Evolutionary conservation across 495 filamentous ascomycete species (phyloP).

Genomic region (Trichoderma gamsii): DNA sequence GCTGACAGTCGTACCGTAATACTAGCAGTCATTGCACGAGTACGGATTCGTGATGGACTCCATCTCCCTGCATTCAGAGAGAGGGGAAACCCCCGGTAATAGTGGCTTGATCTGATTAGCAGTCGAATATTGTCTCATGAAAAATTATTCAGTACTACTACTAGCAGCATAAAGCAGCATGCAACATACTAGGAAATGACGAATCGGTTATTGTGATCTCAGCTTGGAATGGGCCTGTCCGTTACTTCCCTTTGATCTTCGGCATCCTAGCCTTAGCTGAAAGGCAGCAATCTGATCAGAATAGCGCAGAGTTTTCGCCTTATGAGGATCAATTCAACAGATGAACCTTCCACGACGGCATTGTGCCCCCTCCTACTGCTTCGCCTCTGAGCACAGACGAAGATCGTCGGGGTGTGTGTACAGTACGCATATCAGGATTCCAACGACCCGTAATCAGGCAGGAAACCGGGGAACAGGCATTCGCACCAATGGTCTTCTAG

Average conservation of each 20-base stretch:
- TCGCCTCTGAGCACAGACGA: not conserved
- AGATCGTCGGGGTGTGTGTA: no score
- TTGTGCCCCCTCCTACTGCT: not conserved
- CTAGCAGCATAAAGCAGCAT: not conserved
- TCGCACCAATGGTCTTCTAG: no score
- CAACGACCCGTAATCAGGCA: no score
- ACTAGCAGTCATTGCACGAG: no score
- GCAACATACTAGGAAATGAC: not conserved
- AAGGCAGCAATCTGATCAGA: not conserved
- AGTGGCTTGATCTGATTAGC: not conserved
- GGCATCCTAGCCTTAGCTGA: not conserved
- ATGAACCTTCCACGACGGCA: not conserved
- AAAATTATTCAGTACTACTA: not conserved
- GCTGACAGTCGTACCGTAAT: no score
- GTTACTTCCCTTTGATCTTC: not conserved
- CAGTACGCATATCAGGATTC: no score
- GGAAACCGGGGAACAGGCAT: not conserved
- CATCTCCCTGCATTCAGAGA: no score
- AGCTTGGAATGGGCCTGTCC: not conserved
- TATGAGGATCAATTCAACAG: not conserved
- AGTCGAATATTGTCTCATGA: not conserved
- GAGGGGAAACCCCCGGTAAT: not conserved
- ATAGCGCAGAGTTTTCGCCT: not conserved
- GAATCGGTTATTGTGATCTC: not conserved
- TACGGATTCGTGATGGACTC: no score